Percentiles rank a stretch among this genome's conserved stretches.
Evolutionary conservation across 306 rosid species (phyloP).

Genomic region (Cucurbita pepo): DNA sequence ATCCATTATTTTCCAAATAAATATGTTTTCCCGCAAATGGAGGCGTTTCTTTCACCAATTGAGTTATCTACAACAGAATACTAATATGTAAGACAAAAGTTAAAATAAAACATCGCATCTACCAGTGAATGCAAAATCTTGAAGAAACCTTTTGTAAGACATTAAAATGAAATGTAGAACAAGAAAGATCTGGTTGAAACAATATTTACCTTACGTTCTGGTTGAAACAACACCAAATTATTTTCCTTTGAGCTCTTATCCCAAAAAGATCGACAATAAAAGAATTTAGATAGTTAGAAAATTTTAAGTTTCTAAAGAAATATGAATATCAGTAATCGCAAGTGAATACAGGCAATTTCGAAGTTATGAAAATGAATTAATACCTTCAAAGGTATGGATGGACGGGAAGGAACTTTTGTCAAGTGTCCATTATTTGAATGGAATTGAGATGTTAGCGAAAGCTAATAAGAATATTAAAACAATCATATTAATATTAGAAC

Average conservation of each 20-base stretch:
- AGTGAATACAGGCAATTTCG: neutral
- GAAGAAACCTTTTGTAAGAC: neutral
- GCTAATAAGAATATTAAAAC: slow-evolving; percentile 26
- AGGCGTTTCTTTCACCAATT: slow-evolving; percentile 32
- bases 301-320: slow-evolving; percentile 6
- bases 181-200: neutral
- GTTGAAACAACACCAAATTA: slow-evolving; percentile 38
- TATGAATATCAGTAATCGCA: neutral
- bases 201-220: slow-evolving; percentile 37
- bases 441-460: slow-evolving; percentile 51
- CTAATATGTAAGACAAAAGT: neutral
- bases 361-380: slow-evolving; percentile 12
- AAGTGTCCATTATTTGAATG: slow-evolving; percentile 31
- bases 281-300: neutral
- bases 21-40: slow-evolving; percentile 35
- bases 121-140: neutral
- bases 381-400: slow-evolving; percentile 42
- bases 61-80: slow-evolving; percentile 20
- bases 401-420: slow-evolving; percentile 22
- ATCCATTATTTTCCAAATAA: slow-evolving; percentile 22
- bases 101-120: neutral
- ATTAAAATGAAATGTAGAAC: neutral
- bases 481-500: neutral
- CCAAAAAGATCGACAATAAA: slow-evolving; percentile 21
- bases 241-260: slow-evolving; percentile 92